Evolutionary conservation across 2,329 filamentous ascomycete genomes (phyloP).

Genomic region (Fusarium anthophilum): DNA sequence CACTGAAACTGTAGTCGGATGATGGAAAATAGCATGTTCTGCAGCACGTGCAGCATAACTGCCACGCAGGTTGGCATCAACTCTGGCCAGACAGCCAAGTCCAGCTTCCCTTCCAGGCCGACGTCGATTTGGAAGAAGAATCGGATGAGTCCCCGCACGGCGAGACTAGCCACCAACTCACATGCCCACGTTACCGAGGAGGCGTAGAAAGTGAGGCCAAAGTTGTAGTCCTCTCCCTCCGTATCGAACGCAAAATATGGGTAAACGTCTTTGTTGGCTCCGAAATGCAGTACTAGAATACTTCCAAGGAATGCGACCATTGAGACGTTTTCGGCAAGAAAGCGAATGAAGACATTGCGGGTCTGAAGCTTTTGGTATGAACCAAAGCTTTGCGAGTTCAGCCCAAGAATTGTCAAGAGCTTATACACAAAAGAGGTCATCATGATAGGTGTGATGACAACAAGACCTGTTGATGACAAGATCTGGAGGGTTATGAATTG

Average conservation of each 20-base stretch:
- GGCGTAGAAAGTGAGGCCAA: constrained; percentile 70
- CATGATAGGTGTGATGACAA: constrained; percentile 70
- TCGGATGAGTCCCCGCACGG: constrained; percentile 67
- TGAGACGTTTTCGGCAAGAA: constrained; percentile 72
- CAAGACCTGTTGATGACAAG: constrained; percentile 69
- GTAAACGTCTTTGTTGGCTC: constrained; percentile 73
- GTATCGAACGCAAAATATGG: constrained; percentile 74
- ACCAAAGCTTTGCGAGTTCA: constrained; percentile 68
- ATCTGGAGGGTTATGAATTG: constrained; percentile 74
- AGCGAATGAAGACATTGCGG: constrained; percentile 73
- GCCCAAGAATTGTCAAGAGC: constrained; percentile 60
- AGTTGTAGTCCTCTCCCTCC: constrained; percentile 63
- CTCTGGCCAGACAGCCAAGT: constrained; percentile 73
- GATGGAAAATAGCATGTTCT: constrained; percentile 78
- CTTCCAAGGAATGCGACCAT: constrained; percentile 75
- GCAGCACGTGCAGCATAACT: constrained; percentile 73
- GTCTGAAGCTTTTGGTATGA: constrained; percentile 74
- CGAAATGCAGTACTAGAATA: constrained; percentile 72
- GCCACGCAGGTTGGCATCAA: constrained; percentile 72
- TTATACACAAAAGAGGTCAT: constrained; percentile 70
- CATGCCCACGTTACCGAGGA: constrained; percentile 73
- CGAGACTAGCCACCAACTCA: constrained; percentile 69
- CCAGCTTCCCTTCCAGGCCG: constrained; percentile 70
- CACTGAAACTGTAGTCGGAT: constrained; percentile 68
- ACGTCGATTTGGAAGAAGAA: constrained; percentile 69